Conservation (phyloP, 2,329 filamentous ascomycete species). For the Aspergillus fischeri region DNA sequence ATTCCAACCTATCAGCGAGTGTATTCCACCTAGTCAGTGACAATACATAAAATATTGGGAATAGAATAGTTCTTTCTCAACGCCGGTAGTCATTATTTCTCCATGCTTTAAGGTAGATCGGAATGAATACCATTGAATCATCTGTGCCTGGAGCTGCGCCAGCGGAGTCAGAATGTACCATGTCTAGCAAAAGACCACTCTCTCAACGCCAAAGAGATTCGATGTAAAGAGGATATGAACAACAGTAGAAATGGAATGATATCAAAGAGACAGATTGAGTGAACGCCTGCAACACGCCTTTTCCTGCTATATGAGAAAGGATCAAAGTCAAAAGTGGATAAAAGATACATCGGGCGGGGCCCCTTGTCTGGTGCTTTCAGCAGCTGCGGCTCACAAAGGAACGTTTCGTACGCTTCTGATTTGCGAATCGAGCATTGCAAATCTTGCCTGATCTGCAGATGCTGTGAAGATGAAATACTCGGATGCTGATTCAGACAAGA, state of each 20-base stretch:
- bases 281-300: not conserved
- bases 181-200: not conserved
- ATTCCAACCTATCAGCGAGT: not conserved
- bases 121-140: no score
- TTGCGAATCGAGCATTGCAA: not conserved
- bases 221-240: not conserved
- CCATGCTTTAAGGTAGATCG: no score
- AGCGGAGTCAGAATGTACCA: not conserved
- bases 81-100: not conserved
- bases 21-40: not conserved
- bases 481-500: not conserved
- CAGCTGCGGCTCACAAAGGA: not conserved
- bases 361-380: no score
- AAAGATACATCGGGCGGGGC: no score
- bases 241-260: not conserved
- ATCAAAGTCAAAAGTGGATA: not conserved
- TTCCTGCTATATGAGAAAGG: not conserved
- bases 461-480: not conserved
- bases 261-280: not conserved
- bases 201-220: not conserved
- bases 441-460: not conserved
- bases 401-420: not conserved
- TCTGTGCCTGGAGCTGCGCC: not conserved
- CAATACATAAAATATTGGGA: not conserved
- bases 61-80: not conserved